Conservation (phyloP, 2,329 filamentous ascomycete species). For the Plectosphaerella cucumerina region DNA sequence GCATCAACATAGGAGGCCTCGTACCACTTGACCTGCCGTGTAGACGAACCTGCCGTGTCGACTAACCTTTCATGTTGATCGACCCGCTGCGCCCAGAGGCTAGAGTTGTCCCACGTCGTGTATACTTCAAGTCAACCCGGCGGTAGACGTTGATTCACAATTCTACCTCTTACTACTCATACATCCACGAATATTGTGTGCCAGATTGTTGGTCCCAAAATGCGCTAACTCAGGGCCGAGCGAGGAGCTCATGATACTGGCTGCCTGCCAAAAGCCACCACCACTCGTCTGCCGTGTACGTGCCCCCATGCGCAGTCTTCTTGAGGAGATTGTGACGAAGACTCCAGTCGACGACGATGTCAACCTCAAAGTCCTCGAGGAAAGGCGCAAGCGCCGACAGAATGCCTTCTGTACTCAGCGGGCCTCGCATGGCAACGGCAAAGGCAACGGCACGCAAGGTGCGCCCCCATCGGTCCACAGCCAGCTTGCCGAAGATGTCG, state of each 20-base stretch:
- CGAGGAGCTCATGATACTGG: conserved; percentile 12
- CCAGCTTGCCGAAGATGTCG: conserved; percentile 59
- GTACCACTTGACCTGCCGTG: too few relatives aligned
- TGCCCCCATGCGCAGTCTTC: conserved; percentile 32
- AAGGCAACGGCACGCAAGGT: conserved; percentile 60
- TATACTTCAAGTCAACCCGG: too few relatives aligned
- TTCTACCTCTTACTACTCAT: too few relatives aligned
- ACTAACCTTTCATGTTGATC: too few relatives aligned
- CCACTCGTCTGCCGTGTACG: conserved; percentile 54
- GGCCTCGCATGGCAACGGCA: conserved; percentile 57
- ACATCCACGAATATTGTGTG: too few relatives aligned
- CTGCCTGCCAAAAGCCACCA: conserved; percentile 61
- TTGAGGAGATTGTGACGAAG: conserved; percentile 46
- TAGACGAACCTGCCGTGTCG: too few relatives aligned
- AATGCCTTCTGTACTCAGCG: conserved; percentile 48
- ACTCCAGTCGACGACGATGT: conserved; percentile 56
- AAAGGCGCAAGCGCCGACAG: conserved; percentile 52
- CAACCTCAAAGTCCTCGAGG: conserved; percentile 60
- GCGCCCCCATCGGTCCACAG: conserved; percentile 60
- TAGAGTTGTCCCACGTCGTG: too few relatives aligned
- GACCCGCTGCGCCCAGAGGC: too few relatives aligned
- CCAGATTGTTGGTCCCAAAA: too few relatives aligned
- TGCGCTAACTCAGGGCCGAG: too few relatives aligned
- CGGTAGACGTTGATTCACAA: too few relatives aligned
- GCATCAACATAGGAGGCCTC: too few relatives aligned